Base-by-base conservation (phyloP, 805 yeast genomes). In the Kluyveromyces dobzhanskii region DNA sequence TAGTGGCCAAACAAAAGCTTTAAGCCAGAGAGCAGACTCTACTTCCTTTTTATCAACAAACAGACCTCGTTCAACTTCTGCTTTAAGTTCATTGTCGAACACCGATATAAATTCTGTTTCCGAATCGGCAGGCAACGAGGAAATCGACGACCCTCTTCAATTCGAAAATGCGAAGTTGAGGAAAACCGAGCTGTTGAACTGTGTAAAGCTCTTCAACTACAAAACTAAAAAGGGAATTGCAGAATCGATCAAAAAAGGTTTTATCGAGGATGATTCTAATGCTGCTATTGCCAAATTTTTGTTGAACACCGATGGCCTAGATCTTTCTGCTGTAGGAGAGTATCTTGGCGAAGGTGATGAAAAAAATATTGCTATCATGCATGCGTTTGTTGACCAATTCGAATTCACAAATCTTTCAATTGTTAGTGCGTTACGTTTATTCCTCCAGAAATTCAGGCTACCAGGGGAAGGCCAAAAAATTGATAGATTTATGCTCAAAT, bases 381-480 rank as follows among this genome's bases (percentile, higher is more conserved):
- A 88, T 60, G 82, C 86, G 4, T 92, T 92, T 65, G 94, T 90
- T 21, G 95, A 88, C 54, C 65, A 71, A 46, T 80, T 92, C 79
- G 85, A 87, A 40, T 90, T 92, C 58, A 64, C 71, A 4, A 69
- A 70, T 25, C 57, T 71, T 47, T 66, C 77, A 1, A 87, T 92
- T 55, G 87, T 88, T 12, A 94, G 81, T 49, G 94, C 97, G 0
- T 67, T 92, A 66, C 74, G 98, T 48, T 67, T 65, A 12, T 86
- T 86, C 53, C 69, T 92, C 43, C 98, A 94, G 55, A 71, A 77
- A 35, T 94, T 92, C 65, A 72, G 98, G 58, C 71, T 92, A 43
- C 98, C 99, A 2, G 99, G 99, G 37, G 99, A 92, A 64, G 88
- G 96, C 4, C 99, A 92, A 64, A 90, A 92, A 55, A 90, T 92